Evolutionary conservation across 768 basidiomycete species (phyloP), one percentile per base, ranked within the genome.

Genomic region (Leccinum truebloodii): DNA sequence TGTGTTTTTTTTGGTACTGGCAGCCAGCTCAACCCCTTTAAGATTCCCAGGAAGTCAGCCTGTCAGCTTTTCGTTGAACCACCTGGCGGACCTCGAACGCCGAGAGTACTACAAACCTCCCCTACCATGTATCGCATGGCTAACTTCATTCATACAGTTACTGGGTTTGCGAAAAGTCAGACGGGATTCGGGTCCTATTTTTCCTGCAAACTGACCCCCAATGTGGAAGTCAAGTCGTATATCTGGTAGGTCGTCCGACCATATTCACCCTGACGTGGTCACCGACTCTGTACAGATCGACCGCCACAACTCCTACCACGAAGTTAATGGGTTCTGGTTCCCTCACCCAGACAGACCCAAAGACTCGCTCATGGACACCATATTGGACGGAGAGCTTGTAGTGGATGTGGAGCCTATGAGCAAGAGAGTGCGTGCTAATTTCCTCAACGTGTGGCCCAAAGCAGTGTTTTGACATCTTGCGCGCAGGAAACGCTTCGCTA

Each of bases 91-190:
- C 70, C 80, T 98, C 46, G 93, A 96, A 75, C 77, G 76, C 18
- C 84, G 89, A 78, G 94, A 98, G 95, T 95, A 73, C 63, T 65
- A 59, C 52, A 37, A 20, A 46, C 30, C 18, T 56, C 18, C 50
- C 35, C 16, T 28, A 41, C 20, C 54, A 32, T 18, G 9, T 53
- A 44, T 50, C 50, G 18, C 59, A 55, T 44, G 57, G 55, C 64
- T 65, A 41, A 75, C 34, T 53, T 22, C 62, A 57, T 53, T 52
- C 52, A 34, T 28, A 52, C 71, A 98, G 95, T 71, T 99, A 91
- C 75, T 99, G 96, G 96, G 97, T 99, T 48, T 97, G 95, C 77
- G 97, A 99, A 79, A 98, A 98, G 79, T 96, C 94, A 13, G 97
- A 98, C 71, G 97, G 97, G 13, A 73, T 99, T 55, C 86, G 97